Conservation (phyloP, 768 basidiomycete genomes). For the Lactarius sp. region DNA sequence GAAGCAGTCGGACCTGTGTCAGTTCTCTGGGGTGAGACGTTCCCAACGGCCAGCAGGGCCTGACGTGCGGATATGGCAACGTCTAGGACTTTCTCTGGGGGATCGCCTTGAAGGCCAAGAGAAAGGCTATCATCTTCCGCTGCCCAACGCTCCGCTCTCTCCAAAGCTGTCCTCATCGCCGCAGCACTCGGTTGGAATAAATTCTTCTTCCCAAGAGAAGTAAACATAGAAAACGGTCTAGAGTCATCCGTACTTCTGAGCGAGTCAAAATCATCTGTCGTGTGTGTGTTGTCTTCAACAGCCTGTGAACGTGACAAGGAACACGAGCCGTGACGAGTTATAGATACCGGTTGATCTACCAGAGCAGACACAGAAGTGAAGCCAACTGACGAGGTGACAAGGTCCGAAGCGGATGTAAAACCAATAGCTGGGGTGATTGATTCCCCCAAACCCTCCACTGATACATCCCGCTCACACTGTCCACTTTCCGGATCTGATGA, state of each 20-base stretch:
- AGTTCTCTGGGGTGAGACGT: background rate
- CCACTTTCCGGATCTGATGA: background rate
- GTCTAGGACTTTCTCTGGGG: background rate
- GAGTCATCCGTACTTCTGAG: background rate
- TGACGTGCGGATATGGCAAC: background rate
- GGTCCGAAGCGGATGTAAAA: conserved; percentile 15
- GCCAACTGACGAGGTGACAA: background rate
- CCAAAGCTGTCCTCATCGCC: conserved; percentile 12
- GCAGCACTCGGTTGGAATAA: conserved; percentile 14
- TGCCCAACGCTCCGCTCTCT: conserved; percentile 19
- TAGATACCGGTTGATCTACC: background rate
- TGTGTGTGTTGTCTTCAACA: background rate
- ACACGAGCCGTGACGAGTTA: background rate
- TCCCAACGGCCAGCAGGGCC: conserved; percentile 2
- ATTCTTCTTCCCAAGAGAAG: conserved; percentile 18
- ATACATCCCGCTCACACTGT: background rate
- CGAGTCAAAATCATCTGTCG: background rate
- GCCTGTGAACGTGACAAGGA: background rate
- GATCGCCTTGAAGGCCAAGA: background rate
- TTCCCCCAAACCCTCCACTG: background rate
- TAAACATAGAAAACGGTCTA: conserved; percentile 5
- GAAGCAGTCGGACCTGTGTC: background rate
- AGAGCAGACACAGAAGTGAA: conserved; percentile 16
- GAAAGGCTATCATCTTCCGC: conserved; percentile 9
- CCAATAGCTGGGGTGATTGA: background rate